Evolutionary conservation across 2,329 filamentous ascomycete genomes (phyloP).

Genomic region (Pezicula radicicola): DNA sequence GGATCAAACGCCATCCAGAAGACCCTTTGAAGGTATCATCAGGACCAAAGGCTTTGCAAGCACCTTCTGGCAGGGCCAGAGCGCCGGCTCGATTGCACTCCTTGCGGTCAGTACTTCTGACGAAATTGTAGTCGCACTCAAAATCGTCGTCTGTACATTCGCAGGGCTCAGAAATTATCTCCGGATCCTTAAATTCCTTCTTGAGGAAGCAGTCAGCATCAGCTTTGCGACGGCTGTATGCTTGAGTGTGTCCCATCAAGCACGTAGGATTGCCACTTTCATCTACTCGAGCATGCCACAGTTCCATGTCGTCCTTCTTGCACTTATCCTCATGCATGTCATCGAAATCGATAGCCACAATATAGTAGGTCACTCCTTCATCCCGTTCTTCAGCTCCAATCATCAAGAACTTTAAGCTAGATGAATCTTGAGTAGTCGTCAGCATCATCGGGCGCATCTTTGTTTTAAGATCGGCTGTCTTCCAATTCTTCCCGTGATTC

Average conservation of each 20-base stretch:
- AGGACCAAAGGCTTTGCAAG: conserved; percentile 55
- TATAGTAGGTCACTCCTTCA: conserved; percentile 50
- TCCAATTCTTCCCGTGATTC: conserved; percentile 86
- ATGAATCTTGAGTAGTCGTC: conserved; percentile 89
- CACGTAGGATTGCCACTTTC: conserved; percentile 79
- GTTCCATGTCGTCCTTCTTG: conserved; percentile 77
- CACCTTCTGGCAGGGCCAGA: conserved; percentile 64
- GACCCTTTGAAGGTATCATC: conserved; percentile 74
- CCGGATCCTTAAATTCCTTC: conserved; percentile 76
- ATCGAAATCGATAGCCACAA: conserved; percentile 80
- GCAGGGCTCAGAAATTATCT: conserved; percentile 69
- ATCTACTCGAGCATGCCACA: conserved; percentile 83
- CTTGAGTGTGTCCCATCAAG: conserved; percentile 94
- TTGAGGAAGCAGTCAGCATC: conserved; percentile 87
- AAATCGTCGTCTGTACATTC: conserved; percentile 83
- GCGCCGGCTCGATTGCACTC: conserved; percentile 65
- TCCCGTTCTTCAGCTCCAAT: conserved; percentile 54
- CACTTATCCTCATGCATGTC: conserved; percentile 80
- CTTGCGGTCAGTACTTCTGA: conserved; percentile 60
- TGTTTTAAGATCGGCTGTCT: conserved; percentile 63
- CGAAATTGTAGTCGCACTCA: conserved; percentile 95
- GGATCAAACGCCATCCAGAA: conserved; percentile 90
- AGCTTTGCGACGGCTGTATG: conserved; percentile 80
- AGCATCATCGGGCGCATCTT: conserved; percentile 71
- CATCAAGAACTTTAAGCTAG: conserved; percentile 85